Conservation (phyloP, 2,329 filamentous ascomycete genomes). For the Epichloe brachyelytri region DNA sequence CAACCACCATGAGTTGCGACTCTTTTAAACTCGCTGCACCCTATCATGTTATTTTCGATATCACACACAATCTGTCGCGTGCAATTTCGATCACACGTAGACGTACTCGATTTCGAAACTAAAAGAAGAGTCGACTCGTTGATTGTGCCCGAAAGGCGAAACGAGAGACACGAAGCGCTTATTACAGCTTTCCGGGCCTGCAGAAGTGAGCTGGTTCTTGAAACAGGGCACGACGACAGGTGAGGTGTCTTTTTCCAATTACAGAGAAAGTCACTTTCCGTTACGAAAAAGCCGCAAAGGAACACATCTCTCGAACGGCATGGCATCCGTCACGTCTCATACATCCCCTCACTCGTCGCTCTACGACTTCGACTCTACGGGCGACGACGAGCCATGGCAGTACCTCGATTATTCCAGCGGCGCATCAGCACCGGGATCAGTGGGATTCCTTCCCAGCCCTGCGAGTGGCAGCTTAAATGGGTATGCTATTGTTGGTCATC, state of each 20-base stretch:
- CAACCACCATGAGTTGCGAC: neutral
- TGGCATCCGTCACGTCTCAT: constrained; percentile 28
- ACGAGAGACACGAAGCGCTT: no score
- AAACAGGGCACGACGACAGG: no score
- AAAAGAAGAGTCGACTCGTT: no score
- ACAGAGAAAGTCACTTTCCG: neutral
- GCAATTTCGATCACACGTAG: neutral
- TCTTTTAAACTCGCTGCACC: constrained; percentile 1
- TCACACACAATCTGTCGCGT: neutral
- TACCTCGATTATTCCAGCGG: constrained; percentile 25
- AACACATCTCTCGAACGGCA: neutral
- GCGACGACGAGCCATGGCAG: constrained; percentile 33
- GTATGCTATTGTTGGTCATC: constrained; percentile 31
- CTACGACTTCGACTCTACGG: constrained; percentile 26
- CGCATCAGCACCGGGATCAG: constrained; percentile 23
- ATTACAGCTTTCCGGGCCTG: no score
- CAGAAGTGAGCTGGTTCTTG: no score
- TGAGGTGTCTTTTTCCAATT: no score
- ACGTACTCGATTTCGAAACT: no score
- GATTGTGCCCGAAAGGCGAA: no score
- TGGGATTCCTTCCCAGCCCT: constrained; percentile 36
- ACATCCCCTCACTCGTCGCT: constrained; percentile 25
- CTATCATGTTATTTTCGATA: neutral
- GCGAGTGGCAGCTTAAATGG: constrained; percentile 37
- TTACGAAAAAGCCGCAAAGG: neutral